Evolutionary conservation across 352 stramenopile species (phyloP), one percentile per base, ranked within the genome.

Genomic region (Pythium aristosporum): DNA sequence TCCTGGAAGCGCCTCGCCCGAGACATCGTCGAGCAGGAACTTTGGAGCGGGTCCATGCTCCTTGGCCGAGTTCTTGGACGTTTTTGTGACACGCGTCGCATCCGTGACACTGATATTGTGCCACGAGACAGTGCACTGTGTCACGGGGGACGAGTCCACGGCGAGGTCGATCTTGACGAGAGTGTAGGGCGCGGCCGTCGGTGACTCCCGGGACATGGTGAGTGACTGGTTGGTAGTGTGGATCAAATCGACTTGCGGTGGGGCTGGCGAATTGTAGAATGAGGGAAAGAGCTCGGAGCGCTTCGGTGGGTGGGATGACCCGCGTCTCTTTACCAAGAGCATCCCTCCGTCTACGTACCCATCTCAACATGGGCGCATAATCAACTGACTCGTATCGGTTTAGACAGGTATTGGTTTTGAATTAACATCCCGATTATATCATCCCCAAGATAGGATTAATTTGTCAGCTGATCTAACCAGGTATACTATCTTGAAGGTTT

Each of bases 121-220:
- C 53, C 53, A 60, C 37, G 53, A 28, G 20, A 60, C 37, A 15
- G 53, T 15, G 21, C 49, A 21, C 6, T 6, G 53, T 16, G 39
- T 12, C 23, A 58, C 34, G 5, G 32, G 32, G 13, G 52, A 25
- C 8, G 50, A 30, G 13, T 6, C 13, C 32, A 20, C 5, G 21
- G 51, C 5, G 12, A 23, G 21, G 53, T 37, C 53, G 20, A 49
- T 41, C 20, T 49, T 21, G 30, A 60, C n/a, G 37, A 57, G 51
- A 16, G 51, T 44, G 51, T 57, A 57, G 34, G 34, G 34, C 34
- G 3, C 34, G 34, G 25, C 25, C 25, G 25, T 5, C 25, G 25
- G 25, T 30, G 25, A 30, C 25, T 30, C 25, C 25, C 5, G 25
- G 25, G 25, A 30, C 25, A 30, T 30, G 25, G 25, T 5, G 25